These are phyloP conservation scores for Geotrichum restrictum DNA, from an alignment of 1,139 yeast species.

Conservation along the genomic window DNA sequence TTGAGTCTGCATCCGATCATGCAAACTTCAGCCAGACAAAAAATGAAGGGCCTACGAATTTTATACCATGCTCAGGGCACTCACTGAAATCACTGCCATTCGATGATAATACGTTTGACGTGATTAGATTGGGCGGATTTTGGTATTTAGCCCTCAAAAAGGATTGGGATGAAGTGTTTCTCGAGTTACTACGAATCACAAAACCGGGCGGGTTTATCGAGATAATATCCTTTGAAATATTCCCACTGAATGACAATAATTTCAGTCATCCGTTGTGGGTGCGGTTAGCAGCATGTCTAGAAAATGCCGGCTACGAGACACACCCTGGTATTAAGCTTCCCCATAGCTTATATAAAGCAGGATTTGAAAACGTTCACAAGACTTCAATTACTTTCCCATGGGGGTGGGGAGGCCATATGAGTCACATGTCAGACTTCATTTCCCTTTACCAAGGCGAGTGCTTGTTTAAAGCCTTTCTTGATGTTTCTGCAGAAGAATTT, in stretches of 20 bases:
- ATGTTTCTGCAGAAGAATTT: slow-evolving; percentile 29
- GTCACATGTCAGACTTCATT: slow-evolving; percentile 35
- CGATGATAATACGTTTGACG: slow-evolving; percentile 38
- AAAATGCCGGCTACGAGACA: slow-evolving; percentile 34
- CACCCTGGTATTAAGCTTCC: slow-evolving; percentile 33
- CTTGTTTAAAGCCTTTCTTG: slow-evolving; percentile 30
- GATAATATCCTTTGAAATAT: no score
- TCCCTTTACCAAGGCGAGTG: slow-evolving; percentile 33
- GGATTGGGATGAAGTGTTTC: slow-evolving; percentile 42
- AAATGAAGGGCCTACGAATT: slow-evolving; percentile 33
- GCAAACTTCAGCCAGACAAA: no score
- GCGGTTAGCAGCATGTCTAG: slow-evolving; percentile 29
- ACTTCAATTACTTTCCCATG: slow-evolving; percentile 33
- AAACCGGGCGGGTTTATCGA: no score
- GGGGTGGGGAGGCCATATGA: slow-evolving; percentile 35
- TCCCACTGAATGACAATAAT: no score
- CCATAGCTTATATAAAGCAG: slow-evolving; percentile 32
- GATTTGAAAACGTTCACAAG: slow-evolving; percentile 34
- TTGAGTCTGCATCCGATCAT: no score
- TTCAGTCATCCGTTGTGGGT: slow-evolving; percentile 31
- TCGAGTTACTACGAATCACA: no score
- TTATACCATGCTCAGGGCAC: slow-evolving; percentile 35
- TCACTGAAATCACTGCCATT: slow-evolving; percentile 38
- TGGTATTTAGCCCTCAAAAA: slow-evolving; percentile 30
- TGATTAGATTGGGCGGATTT: slow-evolving; percentile 36